Percentiles rank a stretch among this genome's conserved stretches.
phyloP scores from a whole-genome alignment of 148 eudicot genomes.

The Spergularia marina region DNA sequence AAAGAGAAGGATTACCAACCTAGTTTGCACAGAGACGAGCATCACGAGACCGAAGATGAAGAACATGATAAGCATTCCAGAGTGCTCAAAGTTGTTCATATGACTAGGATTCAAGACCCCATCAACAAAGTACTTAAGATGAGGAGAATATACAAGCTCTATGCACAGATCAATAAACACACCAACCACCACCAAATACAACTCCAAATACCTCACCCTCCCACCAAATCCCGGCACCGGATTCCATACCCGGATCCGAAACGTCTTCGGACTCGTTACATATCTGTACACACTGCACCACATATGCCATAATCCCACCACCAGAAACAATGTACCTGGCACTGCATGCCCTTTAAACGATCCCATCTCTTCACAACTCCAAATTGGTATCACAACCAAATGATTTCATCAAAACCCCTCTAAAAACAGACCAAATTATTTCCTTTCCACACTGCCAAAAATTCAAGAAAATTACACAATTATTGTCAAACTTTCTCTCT shows the following conservation, averaged over 20 bases:
- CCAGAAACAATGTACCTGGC: slow-evolving; percentile 84
- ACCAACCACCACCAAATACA: slow-evolving; percentile 72
- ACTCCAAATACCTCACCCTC: slow-evolving; percentile 77
- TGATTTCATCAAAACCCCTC: slow-evolving; percentile 19
- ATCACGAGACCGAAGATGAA: slow-evolving; percentile 66
- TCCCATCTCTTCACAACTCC: slow-evolving; percentile 52
- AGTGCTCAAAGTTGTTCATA: slow-evolving; percentile 90
- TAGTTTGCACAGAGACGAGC: slow-evolving; percentile 70
- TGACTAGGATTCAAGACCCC: slow-evolving; percentile 75
- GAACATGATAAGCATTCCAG: slow-evolving; percentile 98
- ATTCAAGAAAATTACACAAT: slow-evolving; percentile 12
- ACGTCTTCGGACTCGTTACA: slow-evolving; percentile 49
- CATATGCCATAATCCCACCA: slow-evolving; percentile 81
- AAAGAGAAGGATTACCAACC: slow-evolving; percentile 40
- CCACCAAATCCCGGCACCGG: slow-evolving; percentile 86
- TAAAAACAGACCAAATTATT: slow-evolving; percentile 10
- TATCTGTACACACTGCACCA: slow-evolving; percentile 72
- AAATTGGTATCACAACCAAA: slow-evolving; percentile 14
- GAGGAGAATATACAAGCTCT: slow-evolving; percentile 85
- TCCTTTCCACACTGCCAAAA: slow-evolving; percentile 10
- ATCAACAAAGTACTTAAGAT: slow-evolving; percentile 66
- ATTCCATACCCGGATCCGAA: slow-evolving; percentile 72
- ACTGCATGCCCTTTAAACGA: slow-evolving; percentile 88
- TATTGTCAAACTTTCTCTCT: slow-evolving; percentile 12
- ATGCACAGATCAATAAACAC: slow-evolving; percentile 84